Percentiles rank a stretch among this genome's conserved stretches.
Conservation (phyloP, 257 asterid genomes). For the Solanum habrochaites region DNA sequence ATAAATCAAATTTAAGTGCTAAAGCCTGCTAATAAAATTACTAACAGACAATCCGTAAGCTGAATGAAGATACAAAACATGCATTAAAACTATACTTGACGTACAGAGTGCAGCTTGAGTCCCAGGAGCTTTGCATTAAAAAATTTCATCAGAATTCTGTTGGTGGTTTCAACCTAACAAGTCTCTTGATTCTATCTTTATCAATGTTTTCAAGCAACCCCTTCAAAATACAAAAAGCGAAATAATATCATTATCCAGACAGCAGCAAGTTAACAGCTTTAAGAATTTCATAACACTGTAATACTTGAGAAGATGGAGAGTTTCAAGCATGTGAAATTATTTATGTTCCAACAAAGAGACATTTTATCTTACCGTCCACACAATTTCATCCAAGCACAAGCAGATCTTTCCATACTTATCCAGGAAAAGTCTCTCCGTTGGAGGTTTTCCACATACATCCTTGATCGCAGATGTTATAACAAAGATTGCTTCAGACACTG, state of each 20-base stretch:
- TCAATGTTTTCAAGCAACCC: slow-evolving; percentile 43
- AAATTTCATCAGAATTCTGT: slow-evolving; percentile 25
- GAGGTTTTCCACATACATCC: slow-evolving; percentile 93
- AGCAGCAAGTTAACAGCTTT: neutral
- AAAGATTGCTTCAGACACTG: slow-evolving; percentile 81
- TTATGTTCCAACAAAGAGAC: neutral
- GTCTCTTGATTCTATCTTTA: slow-evolving; percentile 39
- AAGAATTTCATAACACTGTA: neutral
- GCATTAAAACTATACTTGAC: neutral
- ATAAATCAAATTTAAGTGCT: neutral
- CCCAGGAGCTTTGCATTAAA: neutral
- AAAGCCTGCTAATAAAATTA: neutral
- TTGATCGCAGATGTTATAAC: slow-evolving; percentile 85
- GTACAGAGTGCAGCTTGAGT: neutral
- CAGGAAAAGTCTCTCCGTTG: slow-evolving; percentile 89
- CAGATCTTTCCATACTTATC: slow-evolving; percentile 97
- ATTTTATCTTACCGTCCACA: slow-evolving; percentile 64
- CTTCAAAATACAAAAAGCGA: slow-evolving; percentile 8
- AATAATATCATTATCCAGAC: neutral
- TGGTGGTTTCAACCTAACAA: slow-evolving; percentile 35
- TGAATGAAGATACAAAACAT: neutral
- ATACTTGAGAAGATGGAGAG: neutral
- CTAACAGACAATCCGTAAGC: neutral
- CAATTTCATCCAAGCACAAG: slow-evolving; percentile 96
- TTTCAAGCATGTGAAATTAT: neutral